These are phyloP conservation scores for Oryza glaberrima DNA, from an alignment of 176 grass and related monocot species.

Conservation along the genomic window DNA sequence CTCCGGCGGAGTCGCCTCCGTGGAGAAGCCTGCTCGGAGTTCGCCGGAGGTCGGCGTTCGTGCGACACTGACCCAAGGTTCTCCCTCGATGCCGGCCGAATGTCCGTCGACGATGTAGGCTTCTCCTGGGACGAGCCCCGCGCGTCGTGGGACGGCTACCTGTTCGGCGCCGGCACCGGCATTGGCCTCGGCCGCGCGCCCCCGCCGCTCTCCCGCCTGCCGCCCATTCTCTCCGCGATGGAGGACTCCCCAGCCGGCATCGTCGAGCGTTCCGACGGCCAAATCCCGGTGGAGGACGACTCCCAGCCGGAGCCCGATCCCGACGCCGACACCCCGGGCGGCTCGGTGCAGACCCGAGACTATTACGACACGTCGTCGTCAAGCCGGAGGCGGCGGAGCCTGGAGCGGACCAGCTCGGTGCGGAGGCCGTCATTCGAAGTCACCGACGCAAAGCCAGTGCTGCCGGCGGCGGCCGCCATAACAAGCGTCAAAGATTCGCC, in stretches of 20 bases:
- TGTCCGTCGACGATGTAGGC: conserved; percentile 83
- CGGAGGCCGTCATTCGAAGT: conserved; percentile 57
- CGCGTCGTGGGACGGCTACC: conserved; percentile 98
- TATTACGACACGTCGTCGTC: conserved; percentile 78
- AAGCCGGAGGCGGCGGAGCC: conserved; percentile 68
- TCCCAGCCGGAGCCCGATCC: conserved; percentile 43
- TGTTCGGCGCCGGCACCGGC: conserved; percentile 63
- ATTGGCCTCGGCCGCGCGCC: conserved; percentile 43
- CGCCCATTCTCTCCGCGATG: conserved; percentile 84
- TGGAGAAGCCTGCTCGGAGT: conserved; percentile 42
- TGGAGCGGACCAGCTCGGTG: conserved; percentile 72
- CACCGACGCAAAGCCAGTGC: conserved; percentile 27
- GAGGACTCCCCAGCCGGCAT: conserved; percentile 69
- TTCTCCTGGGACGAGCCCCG: conserved; percentile 86
- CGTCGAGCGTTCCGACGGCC: conserved; percentile 77
- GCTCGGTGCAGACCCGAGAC: conserved; percentile 70
- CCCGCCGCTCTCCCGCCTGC: conserved; percentile 52
- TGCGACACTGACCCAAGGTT: conserved; percentile 96
- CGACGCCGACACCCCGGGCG: conserved; percentile 53
- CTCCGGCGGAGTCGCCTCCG: conserved; percentile 41
- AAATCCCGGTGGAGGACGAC: conserved; percentile 84
- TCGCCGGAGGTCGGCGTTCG: conserved; percentile 67
- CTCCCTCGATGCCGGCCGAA: conserved; percentile 78
- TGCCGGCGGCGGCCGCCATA: not conserved
- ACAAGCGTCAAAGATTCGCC: conserved; percentile 44